Evolutionary conservation across 805 yeast species (phyloP).

Genomic region (Metschnikowia continentalis): DNA sequence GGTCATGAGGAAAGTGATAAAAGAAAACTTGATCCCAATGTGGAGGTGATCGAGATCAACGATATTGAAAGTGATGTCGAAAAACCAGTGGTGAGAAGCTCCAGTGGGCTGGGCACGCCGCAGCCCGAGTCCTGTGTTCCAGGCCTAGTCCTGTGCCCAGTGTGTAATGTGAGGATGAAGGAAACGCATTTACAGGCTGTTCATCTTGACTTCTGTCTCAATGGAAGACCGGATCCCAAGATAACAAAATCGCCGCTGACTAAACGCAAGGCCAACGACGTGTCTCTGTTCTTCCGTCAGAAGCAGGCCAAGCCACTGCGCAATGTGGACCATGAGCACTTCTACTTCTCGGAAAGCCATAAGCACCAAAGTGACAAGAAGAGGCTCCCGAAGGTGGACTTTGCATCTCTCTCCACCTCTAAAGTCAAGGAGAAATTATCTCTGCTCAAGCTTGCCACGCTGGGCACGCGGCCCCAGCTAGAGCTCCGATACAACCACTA

Average conservation of each 20-base stretch:
- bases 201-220: conserved; percentile 62
- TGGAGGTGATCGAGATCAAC: conserved; percentile 17
- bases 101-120: conserved; percentile 1
- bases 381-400: conserved; percentile 62
- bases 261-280: conserved; percentile 18
- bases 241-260: conserved; percentile 2
- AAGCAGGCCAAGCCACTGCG: conserved; percentile 8
- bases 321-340: conserved; percentile 22
- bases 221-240: conserved; percentile 21
- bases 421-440: conserved; percentile 59
- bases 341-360: conserved; percentile 29
- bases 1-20: too few species aligned
- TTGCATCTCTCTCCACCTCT: conserved; percentile 51
- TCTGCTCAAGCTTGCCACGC: conserved; percentile 50
- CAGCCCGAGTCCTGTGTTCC: conserved; percentile 1
- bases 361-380: conserved; percentile 26
- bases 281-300: conserved; percentile 29
- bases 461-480: conserved; percentile 60
- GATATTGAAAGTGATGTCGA: conserved; percentile 7
- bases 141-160: conserved; percentile 57
- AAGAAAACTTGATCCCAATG: neutral
- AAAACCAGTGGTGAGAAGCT: neutral
- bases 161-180: conserved; percentile 55
- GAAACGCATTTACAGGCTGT: conserved; percentile 50
- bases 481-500: conserved; percentile 75